Evolutionary conservation across 768 basidiomycete species (phyloP).

Genomic region (Clitopilus passeckerianus): DNA sequence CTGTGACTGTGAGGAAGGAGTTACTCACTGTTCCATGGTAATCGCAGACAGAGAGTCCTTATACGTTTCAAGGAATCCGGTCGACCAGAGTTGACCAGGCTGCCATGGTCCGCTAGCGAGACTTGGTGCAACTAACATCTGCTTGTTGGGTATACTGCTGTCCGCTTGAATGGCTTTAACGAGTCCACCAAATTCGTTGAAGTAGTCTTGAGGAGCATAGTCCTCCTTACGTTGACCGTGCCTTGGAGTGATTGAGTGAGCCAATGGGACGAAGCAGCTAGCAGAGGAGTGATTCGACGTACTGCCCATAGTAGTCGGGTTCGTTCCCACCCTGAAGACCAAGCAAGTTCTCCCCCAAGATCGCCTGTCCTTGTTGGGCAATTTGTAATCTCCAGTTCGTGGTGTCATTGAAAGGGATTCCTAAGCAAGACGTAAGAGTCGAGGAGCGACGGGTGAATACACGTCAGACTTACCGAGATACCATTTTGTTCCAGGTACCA

Average conservation of each 20-base stretch:
- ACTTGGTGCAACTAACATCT: conserved; percentile 58
- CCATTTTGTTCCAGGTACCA: conserved; percentile 56
- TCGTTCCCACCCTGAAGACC: conserved; percentile 75
- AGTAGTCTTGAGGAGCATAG: conserved; percentile 37
- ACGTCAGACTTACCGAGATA: conserved; percentile 39
- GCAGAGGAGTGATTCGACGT: conserved; percentile 2
- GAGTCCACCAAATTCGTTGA: conserved; percentile 41
- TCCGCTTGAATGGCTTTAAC: conserved; percentile 31
- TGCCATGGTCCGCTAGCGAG: conserved; percentile 52
- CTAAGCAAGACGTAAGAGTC: conserved; percentile 6
- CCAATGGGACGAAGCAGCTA: background rate
- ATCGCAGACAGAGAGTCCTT: conserved; percentile 35
- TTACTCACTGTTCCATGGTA: conserved; percentile 51
- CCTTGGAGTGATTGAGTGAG: background rate
- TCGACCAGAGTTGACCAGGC: conserved; percentile 41
- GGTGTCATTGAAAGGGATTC: conserved; percentile 65
- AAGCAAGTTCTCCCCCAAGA: conserved; percentile 61
- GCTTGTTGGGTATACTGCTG: conserved; percentile 25
- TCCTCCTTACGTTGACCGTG: conserved; percentile 16
- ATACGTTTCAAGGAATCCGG: conserved; percentile 42
- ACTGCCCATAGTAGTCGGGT: conserved; percentile 64
- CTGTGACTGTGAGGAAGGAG: background rate
- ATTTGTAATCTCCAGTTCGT: conserved; percentile 44
- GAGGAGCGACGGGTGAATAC: background rate
- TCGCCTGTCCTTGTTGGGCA: conserved; percentile 51